Base-by-base conservation (phyloP, 225 moss, liverwort and hornwort genomes). In the Takakia lepidozioides region DNA sequence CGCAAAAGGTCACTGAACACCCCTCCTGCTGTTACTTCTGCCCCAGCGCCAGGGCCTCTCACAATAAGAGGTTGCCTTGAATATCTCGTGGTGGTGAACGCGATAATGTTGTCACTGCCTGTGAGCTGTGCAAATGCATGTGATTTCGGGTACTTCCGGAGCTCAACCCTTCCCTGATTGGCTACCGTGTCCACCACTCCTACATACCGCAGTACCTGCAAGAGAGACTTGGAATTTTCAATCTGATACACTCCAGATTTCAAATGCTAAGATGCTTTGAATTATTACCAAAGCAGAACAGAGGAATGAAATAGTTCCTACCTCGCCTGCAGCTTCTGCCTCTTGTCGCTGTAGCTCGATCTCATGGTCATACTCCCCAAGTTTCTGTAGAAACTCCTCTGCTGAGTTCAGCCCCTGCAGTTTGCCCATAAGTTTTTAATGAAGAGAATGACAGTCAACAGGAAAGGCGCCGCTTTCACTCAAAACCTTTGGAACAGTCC, bases 11-110 rank as follows among this genome's bases (percentile, higher is more conserved):
- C 98, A 43, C 83, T 67, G 39, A 99, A 99, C 1, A 91, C 87
- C 50, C 91, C 91, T 36, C 76, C 98, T 40, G 91, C 91, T 40
- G 98, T 99, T 5, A 99, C 98, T 49, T 82, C 91, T 49, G 91
- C 74, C 48, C 98, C 91, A 54, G 91, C 98, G 16, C 98, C 98
- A 46, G 91, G 85, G 25, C 98, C 98, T 63, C 83, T 80, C 36
- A 99, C 83, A 47, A 91, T 99, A 24, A 99, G 67, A 3, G 75
- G 82, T 52, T 91, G 85, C 58, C 41, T 67, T 49, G 62, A 69
- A 54, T 99, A 91, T 52, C 98, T 78, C 40, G 70, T 72, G 40
- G 83, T 91, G 14, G 74, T 85, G 68, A 91, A 99, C 18, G 85
- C 46, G 53, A 91, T 91, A 56, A 99, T 68, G 32, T 91, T 99